Evolutionary conservation across 768 basidiomycete genomes (phyloP).

Genomic region (Russula griseocarnosa): DNA sequence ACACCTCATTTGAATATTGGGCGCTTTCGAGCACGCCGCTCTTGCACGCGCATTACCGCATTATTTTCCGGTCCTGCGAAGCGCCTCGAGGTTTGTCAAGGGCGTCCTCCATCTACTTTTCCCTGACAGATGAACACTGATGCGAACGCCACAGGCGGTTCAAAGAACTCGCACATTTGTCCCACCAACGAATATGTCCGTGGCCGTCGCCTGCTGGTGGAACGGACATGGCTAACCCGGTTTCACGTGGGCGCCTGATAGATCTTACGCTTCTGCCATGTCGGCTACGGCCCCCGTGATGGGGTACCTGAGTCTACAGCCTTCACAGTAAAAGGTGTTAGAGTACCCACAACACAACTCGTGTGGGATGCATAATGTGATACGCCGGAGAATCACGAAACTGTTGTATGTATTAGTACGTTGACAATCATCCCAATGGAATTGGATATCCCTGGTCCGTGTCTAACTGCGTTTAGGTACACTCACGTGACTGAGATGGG

Average conservation of each 20-base stretch:
- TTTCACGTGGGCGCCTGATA: conserved; percentile 25
- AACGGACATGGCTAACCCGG: conserved; percentile 6
- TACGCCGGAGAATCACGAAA: neutral
- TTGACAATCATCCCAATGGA: no score
- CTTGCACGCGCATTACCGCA: no score
- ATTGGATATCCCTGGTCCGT: no score
- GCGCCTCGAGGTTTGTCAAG: conserved; percentile 8
- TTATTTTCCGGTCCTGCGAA: conserved; percentile 11
- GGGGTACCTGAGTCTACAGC: conserved; percentile 18
- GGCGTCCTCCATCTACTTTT: conserved; percentile 1
- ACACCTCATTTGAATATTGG: conserved; percentile 8
- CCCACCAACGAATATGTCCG: conserved; percentile 11
- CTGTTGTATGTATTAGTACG: no score
- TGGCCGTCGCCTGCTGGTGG: conserved; percentile 17
- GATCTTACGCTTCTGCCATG: conserved; percentile 11
- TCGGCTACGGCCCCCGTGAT: conserved; percentile 22
- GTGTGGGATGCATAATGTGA: neutral
- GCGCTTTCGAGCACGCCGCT: neutral
- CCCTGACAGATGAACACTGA: conserved; percentile 9
- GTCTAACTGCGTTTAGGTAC: no score
- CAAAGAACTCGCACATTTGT: neutral
- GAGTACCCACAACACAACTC: no score
- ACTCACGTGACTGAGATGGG: no score
- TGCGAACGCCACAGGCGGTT: conserved; percentile 12
- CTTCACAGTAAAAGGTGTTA: conserved; percentile 8